Evolutionary conservation across 1,284 basidiomycete species (phyloP).

Genomic region (Boletellus deceptivus): DNA sequence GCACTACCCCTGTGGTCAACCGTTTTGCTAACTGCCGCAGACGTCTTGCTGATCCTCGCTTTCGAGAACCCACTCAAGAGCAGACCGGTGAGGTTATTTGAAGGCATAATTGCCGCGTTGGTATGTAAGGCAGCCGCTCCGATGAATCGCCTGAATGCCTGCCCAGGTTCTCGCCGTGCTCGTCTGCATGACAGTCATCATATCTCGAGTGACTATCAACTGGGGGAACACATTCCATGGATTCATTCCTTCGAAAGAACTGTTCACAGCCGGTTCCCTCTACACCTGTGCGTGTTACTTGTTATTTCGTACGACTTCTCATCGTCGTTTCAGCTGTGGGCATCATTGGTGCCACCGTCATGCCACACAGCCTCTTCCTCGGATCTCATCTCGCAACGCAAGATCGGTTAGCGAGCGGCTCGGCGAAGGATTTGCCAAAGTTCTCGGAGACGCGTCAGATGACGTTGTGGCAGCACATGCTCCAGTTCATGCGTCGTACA

Average conservation of each 20-base stretch:
- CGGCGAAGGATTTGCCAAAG: constrained; percentile 12
- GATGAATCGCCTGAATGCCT: background rate
- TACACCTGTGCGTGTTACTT: constrained; percentile 64
- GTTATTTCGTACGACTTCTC: background rate
- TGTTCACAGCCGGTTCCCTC: constrained; percentile 63
- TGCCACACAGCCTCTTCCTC: constrained; percentile 91
- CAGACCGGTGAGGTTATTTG: constrained; percentile 55
- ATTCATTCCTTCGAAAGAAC: constrained; percentile 72
- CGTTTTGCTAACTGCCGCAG: constrained; percentile 68
- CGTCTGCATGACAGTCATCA: constrained; percentile 79
- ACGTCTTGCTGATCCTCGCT: constrained; percentile 65
- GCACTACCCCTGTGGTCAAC: constrained; percentile 63
- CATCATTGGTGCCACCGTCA: constrained; percentile 81
- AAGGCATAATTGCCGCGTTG: constrained; percentile 62
- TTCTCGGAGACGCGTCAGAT: background rate
- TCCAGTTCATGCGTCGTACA: constrained; percentile 4
- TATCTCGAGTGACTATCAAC: constrained; percentile 69
- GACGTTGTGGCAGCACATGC: constrained; percentile 8
- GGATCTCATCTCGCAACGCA: constrained; percentile 85
- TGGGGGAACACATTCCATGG: constrained; percentile 86
- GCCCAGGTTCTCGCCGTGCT: constrained; percentile 75
- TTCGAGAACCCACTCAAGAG: constrained; percentile 44
- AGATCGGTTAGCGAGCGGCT: constrained; percentile 51
- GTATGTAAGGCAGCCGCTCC: constrained; percentile 32
- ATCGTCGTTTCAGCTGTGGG: constrained; percentile 62